Percentiles rank a stretch among this genome's conserved stretches.
Conservation (phyloP, 495 filamentous ascomycete species). For the Penicillium cinerascens region DNA sequence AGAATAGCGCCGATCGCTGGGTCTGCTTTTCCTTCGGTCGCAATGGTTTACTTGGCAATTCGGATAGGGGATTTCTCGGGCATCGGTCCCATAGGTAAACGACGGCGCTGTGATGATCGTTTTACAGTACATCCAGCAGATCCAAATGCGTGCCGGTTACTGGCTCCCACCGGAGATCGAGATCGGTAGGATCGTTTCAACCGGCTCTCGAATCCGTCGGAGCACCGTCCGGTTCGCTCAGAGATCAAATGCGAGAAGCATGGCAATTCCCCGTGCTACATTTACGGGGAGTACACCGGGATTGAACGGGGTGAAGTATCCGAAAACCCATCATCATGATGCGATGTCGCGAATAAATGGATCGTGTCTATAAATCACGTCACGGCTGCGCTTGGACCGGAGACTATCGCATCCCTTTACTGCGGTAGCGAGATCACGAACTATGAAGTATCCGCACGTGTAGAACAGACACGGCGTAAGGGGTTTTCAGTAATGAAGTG, state of each 20-base stretch:
- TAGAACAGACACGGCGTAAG: not conserved
- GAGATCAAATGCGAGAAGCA: not conserved
- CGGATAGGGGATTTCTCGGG: not conserved
- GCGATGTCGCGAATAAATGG: not conserved
- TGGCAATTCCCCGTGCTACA: not conserved
- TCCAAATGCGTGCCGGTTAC: slow-evolving; percentile 2
- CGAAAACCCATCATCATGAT: slow-evolving; percentile 15
- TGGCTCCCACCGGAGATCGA: not conserved
- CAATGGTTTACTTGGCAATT: not conserved
- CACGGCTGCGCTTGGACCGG: slow-evolving; percentile 3
- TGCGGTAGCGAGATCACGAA: not conserved
- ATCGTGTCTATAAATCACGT: slow-evolving; percentile 15
- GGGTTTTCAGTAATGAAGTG: not conserved
- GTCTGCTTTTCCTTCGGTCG: not conserved
- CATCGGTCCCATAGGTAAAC: not conserved
- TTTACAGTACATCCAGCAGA: slow-evolving; percentile 6
- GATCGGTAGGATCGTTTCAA: not conserved
- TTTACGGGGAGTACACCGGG: not conserved
- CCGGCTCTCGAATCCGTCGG: slow-evolving; percentile 7
- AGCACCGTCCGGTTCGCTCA: slow-evolving; percentile 4
- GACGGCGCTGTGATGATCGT: slow-evolving; percentile 1
- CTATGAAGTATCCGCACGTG: not conserved
- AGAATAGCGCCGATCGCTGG: slow-evolving; percentile 8
- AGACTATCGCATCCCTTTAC: not conserved
- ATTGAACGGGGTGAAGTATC: too few species aligned